phyloP scores from a whole-genome alignment of 2,329 filamentous ascomycete genomes.

The Alternaria angustiovoidea region DNA sequence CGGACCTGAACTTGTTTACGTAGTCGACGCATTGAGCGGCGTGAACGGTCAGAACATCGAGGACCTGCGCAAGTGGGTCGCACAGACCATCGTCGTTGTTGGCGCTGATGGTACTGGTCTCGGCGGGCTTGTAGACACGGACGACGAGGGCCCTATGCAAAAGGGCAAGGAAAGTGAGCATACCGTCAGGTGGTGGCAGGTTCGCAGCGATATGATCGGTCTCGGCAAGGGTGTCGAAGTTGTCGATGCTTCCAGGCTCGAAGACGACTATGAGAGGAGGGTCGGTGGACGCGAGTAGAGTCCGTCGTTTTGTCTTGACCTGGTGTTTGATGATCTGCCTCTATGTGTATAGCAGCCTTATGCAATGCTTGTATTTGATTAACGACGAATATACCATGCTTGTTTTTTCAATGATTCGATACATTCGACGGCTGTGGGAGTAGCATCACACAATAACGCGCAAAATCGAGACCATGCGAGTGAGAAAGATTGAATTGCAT shows the following conservation, averaged over 20 bases:
- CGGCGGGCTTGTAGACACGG: slow-evolving; percentile 65
- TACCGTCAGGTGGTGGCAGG: slow-evolving; percentile 74
- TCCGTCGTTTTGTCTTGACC: not conserved
- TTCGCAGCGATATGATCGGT: slow-evolving; percentile 76
- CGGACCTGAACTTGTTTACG: slow-evolving; percentile 83
- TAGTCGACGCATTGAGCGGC: slow-evolving; percentile 85
- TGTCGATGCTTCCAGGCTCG: slow-evolving; percentile 80
- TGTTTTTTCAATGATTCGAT: not conserved
- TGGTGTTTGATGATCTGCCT: slow-evolving; percentile 6
- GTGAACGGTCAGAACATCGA: slow-evolving; percentile 75
- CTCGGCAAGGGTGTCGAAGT: slow-evolving; percentile 87
- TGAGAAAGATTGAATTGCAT: not conserved
- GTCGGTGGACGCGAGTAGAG: slow-evolving; percentile 67
- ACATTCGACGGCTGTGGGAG: not conserved
- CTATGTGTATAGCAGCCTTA: slow-evolving; percentile 10
- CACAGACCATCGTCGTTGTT: slow-evolving; percentile 68
- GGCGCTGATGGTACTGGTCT: slow-evolving; percentile 56
- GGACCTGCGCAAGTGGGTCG: slow-evolving; percentile 69
- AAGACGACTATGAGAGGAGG: slow-evolving; percentile 86
- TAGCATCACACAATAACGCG: not conserved
- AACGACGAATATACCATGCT: slow-evolving; percentile 14
- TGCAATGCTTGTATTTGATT: slow-evolving; percentile 10
- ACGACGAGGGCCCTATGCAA: slow-evolving; percentile 60
- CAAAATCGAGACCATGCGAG: not conserved
- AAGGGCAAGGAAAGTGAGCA: slow-evolving; percentile 43